phyloP scores from a whole-genome alignment of 2,329 filamentous ascomycete genomes.

The Gnomoniopsis sp. region DNA sequence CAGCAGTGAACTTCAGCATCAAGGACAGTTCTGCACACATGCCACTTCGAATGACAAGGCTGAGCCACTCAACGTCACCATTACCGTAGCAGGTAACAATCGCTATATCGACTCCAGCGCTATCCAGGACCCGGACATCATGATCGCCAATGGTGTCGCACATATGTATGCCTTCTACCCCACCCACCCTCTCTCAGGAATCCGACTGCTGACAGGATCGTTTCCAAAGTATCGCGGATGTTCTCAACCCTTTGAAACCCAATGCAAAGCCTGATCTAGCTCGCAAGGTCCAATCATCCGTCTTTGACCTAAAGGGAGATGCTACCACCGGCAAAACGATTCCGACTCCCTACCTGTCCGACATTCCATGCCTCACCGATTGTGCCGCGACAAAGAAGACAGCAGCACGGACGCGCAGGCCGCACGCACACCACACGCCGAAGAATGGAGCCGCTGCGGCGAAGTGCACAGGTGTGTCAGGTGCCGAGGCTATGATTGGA shows the following conservation, averaged over 20 bases:
- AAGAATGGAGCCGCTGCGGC: not conserved
- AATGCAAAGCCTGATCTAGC: constrained; percentile 34
- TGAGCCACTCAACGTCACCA: constrained; percentile 43
- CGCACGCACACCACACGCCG: not conserved
- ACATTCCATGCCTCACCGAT: constrained; percentile 34
- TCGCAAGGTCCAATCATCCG: constrained; percentile 32
- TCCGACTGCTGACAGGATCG: too few species aligned
- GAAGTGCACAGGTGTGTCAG: not conserved
- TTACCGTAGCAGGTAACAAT: constrained; percentile 40
- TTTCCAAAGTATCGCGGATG: constrained; percentile 40
- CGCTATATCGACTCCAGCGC: constrained; percentile 49
- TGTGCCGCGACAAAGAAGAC: constrained; percentile 34
- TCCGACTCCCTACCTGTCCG: not conserved
- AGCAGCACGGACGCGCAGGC: not conserved
- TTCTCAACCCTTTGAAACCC: constrained; percentile 41
- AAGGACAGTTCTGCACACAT: constrained; percentile 29
- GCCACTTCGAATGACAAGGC: constrained; percentile 20
- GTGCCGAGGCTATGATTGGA: not conserved
- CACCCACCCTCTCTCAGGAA: constrained; percentile 31
- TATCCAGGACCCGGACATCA: constrained; percentile 47
- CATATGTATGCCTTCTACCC: constrained; percentile 36
- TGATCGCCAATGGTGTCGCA: constrained; percentile 55
- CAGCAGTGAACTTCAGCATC: constrained; percentile 47
- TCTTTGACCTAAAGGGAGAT: constrained; percentile 21
- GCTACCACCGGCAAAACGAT: constrained; percentile 28